phyloP scores from a whole-genome alignment of 805 yeast species.

The Wickerhamomyces silvicola region DNA sequence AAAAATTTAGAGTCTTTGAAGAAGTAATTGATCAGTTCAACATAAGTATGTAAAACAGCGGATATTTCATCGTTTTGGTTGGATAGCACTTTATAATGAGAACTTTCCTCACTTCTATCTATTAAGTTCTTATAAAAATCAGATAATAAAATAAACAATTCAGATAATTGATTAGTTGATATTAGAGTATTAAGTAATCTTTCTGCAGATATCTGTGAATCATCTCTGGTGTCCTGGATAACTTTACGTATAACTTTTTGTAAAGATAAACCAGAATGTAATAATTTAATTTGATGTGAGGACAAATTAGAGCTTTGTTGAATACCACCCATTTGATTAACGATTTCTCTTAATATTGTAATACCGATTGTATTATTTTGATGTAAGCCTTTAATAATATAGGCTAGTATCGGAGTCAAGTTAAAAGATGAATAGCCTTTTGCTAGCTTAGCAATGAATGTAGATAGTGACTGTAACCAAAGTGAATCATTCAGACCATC shows the following conservation, averaged over 20 bases:
- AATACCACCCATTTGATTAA: constrained; percentile 74
- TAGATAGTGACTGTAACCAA: constrained; percentile 82
- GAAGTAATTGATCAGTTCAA: constrained; percentile 51
- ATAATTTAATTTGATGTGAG: constrained; percentile 51
- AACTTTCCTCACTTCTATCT: constrained; percentile 24
- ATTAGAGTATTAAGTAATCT: constrained; percentile 42
- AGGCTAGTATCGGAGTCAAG: constrained; percentile 53
- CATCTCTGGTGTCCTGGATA: constrained; percentile 46
- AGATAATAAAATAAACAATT: constrained; percentile 60
- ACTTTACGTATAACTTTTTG: constrained; percentile 47
- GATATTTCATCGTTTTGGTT: constrained; percentile 66
- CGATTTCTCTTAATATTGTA: constrained; percentile 58
- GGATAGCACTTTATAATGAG: constrained; percentile 66
- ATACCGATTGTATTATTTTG: constrained; percentile 52
- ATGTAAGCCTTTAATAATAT: constrained; percentile 57
- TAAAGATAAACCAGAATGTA: constrained; percentile 60
- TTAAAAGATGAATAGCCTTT: constrained; percentile 50
- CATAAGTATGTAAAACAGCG: constrained; percentile 58
- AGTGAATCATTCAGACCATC: constrained; percentile 77
- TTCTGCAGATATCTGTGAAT: constrained; percentile 39
- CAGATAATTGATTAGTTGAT: constrained; percentile 42
- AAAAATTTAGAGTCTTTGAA: constrained; percentile 28
- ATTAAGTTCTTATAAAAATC: constrained; percentile 37
- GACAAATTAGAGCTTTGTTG: constrained; percentile 64
- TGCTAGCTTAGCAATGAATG: constrained; percentile 70